Conservation (phyloP, 2,329 filamentous ascomycete species). For the Simplicillium aogashimaense region DNA sequence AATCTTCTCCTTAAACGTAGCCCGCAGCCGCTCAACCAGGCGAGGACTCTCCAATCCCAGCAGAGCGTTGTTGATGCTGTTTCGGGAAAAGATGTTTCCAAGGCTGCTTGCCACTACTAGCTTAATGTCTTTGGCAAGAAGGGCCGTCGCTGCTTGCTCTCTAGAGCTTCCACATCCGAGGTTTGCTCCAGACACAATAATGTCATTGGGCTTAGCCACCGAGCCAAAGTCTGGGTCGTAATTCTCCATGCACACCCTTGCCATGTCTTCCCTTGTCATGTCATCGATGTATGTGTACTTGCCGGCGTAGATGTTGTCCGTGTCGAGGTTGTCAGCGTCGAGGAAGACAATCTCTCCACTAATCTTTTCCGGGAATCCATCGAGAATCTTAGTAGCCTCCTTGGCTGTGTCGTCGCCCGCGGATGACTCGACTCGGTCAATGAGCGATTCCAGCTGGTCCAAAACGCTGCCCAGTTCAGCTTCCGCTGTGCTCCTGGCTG, state of each 20-base stretch:
- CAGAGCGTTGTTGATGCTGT: conserved; percentile 69
- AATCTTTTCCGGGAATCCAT: conserved; percentile 78
- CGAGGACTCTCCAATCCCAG: conserved; percentile 61
- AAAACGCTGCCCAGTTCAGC: conserved; percentile 1
- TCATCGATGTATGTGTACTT: conserved; percentile 91
- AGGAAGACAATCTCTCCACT: conserved; percentile 81
- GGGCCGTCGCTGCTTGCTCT: conserved; percentile 79
- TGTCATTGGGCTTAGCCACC: conserved; percentile 59
- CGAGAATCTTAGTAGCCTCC: conserved; percentile 57
- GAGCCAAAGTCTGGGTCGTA: conserved; percentile 66
- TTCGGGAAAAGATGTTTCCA: conserved; percentile 72
- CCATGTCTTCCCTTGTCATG: conserved; percentile 69
- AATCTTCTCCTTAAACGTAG: conserved; percentile 46
- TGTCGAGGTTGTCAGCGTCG: conserved; percentile 76
- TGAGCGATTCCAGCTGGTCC: conserved; percentile 10
- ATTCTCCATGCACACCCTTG: conserved; percentile 85
- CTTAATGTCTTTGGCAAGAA: conserved; percentile 70
- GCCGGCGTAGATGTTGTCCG: conserved; percentile 73
- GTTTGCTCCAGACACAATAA: conserved; percentile 79
- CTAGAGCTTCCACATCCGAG: conserved; percentile 76
- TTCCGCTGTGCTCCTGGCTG: background rate
- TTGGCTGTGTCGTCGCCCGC: conserved; percentile 7
- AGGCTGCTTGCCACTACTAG: conserved; percentile 76
- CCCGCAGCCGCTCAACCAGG: conserved; percentile 55
- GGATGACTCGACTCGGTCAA: conserved; percentile 7